Percentiles rank a stretch among this genome's conserved stretches.
These are phyloP conservation scores for Ceriops decandra DNA, from an alignment of 345 rosid genomes.

Conservation along the genomic window DNA sequence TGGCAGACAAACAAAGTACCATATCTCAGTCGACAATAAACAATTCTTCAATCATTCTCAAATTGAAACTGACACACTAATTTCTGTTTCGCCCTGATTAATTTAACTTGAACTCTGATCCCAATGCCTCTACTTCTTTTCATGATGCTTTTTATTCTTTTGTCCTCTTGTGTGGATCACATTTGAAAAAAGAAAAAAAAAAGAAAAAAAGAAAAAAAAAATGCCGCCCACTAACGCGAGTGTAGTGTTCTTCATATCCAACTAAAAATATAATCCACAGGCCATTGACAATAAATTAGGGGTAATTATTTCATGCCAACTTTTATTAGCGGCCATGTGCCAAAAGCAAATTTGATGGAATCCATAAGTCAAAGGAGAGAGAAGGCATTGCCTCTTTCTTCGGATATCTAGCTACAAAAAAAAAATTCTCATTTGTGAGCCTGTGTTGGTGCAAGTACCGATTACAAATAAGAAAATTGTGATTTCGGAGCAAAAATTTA, in stretches of 20 bases:
- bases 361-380: conserved; percentile 8
- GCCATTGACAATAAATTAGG: conserved; percentile 4
- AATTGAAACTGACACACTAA: conserved; percentile 20
- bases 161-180: conserved; percentile 32
- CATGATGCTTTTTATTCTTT: conserved; percentile 4
- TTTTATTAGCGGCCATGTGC: conserved; percentile 8
- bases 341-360: conserved; percentile 8
- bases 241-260: conserved; percentile 8
- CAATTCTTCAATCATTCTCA: conserved; percentile 47
- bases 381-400: background rate
- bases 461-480: no score
- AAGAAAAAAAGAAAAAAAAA: background rate
- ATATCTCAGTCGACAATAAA: conserved; percentile 49
- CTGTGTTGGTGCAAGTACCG: no score
- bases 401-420: background rate
- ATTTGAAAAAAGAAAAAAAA: background rate
- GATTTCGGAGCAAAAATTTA: no score
- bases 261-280: background rate
- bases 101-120: conserved; percentile 42
- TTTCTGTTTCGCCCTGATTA: conserved; percentile 6
- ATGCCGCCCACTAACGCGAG: conserved; percentile 27
- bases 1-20: conserved; percentile 25
- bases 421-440: background rate
- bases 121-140: conserved; percentile 32
- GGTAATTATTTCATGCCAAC: conserved; percentile 14